phyloP scores from a whole-genome alignment of 192 early-diverging fungal genomes.

The Coemansia sp. region DNA sequence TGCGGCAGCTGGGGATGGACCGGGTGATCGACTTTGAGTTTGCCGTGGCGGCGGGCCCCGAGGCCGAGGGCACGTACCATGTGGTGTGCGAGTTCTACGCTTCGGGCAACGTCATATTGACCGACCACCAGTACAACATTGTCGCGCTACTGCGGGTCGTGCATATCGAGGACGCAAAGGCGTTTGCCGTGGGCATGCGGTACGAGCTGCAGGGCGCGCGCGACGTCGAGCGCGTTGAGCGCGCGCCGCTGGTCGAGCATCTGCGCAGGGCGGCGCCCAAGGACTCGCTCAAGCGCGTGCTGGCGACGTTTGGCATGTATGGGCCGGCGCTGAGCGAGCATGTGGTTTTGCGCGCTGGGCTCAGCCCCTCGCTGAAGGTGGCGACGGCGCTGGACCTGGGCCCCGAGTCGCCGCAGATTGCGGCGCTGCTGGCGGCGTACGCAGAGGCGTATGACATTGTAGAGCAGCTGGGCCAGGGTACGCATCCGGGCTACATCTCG shows the following conservation, averaged over 20 bases:
- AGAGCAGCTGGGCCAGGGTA: conserved; percentile 43
- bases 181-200: conserved; percentile 79
- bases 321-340: conserved; percentile 89
- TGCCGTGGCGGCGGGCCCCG: conserved; percentile 51
- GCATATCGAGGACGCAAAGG: conserved; percentile 66
- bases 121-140: conserved; percentile 81
- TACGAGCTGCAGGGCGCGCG: conserved; percentile 49
- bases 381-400: conserved; percentile 57
- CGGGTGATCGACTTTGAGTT: conserved; percentile 92
- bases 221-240: conserved; percentile 57
- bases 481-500: conserved; percentile 41
- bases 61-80: conserved; percentile 58
- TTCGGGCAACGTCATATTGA: conserved; percentile 92
- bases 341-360: conserved; percentile 60
- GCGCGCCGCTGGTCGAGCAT: conserved; percentile 51
- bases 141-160: conserved; percentile 84
- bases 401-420: conserved; percentile 55
- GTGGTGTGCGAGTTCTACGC: conserved; percentile 77
- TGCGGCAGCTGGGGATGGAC: conserved; percentile 86
- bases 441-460: conserved; percentile 69
- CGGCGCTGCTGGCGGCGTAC: conserved; percentile 62
- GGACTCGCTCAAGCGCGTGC: conserved; percentile 63
- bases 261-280: conserved; percentile 58
- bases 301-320: conserved; percentile 60
- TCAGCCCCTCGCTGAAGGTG: conserved; percentile 61